Base-by-base conservation (phyloP, 805 yeast genomes). In the Myxozyma nipponensis region DNA sequence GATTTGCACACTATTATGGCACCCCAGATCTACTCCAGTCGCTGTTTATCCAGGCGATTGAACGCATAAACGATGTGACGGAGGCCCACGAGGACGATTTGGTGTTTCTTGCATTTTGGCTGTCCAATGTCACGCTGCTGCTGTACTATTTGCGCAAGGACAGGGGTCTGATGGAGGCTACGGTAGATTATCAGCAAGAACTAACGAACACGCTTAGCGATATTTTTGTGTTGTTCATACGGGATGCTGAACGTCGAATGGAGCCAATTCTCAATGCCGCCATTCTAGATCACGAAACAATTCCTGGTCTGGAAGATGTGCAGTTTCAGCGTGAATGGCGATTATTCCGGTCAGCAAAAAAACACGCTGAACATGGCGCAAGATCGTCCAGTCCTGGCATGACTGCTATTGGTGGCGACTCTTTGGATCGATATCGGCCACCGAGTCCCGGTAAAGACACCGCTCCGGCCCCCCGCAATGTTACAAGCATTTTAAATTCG, bases 371-470 rank as follows among this genome's bases (percentile, higher is more conserved):
- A 18, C 36, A 30, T 6, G 22, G 35, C 44, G 37, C 21, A n/a
- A 26, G 39, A 5, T 17, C 46, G 1, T 4, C 10, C 19, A 42
- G 46, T 17, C 46, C 46, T 10, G 44, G 44, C 18, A n/a, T n/a
- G n/a, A n/a, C n/a, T n/a, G 7, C 36, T 4, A 30, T 28, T 25
- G 18, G 28, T 19, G 45, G 42, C 19, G 22, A 35, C 10, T 32
- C 37, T 25, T 34, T 49, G 15, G 57, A 39, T 5, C 47, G 42
- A 9, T 44, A 50, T 49, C 83, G 83, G 56, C 98, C 98, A 3
- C 98, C 98, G 1, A 73, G 91, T 0, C 78, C 86, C 19, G 74
- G 78, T 42, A 84, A 86, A 50, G 84, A 87, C 63, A 81, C 85
- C 76, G 82, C 81, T 63, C 96, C 96, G 2, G 87, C 97, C 0